phyloP scores from a whole-genome alignment of 805 yeast species.

The Spathaspora hagerdaliae region DNA sequence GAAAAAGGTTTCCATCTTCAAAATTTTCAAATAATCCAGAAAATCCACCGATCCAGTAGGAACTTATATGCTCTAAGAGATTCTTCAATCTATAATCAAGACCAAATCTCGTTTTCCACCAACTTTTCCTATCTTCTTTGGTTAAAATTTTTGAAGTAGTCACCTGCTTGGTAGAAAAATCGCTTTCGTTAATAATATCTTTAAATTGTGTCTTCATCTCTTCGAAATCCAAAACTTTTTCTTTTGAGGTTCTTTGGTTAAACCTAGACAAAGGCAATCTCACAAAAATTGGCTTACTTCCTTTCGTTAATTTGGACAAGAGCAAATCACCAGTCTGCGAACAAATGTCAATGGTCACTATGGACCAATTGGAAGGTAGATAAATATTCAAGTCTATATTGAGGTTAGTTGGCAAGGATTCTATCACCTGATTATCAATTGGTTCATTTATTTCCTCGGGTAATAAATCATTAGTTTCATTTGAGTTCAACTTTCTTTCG shows the following conservation, averaged over 20 bases:
- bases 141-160: constrained; percentile 51
- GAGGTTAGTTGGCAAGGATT: constrained; percentile 1
- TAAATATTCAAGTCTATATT: constrained; percentile 5
- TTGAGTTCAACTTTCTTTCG: constrained; percentile 12
- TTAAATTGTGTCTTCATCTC: constrained; percentile 33
- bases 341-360: constrained; percentile 60
- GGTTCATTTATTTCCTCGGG: constrained; percentile 7
- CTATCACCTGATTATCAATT: constrained; percentile 4
- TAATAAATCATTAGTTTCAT: constrained; percentile 6
- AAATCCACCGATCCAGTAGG: constrained; percentile 76
- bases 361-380: constrained; percentile 44
- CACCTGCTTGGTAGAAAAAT: constrained; percentile 51
- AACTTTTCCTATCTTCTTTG: constrained; percentile 55
- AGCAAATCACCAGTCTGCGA: constrained; percentile 54
- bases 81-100: constrained; percentile 55
- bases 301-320: constrained; percentile 40
- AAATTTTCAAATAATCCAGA: constrained; percentile 51
- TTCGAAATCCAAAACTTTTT: constrained; percentile 30
- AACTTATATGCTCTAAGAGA: constrained; percentile 57
- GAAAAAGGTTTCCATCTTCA: constrained; percentile 17
- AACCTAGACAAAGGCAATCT: constrained; percentile 60
- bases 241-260: constrained; percentile 30
- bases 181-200: constrained; percentile 56
- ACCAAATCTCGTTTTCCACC: constrained; percentile 74
- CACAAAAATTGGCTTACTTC: constrained; percentile 40